Evolutionary conservation across 2,329 filamentous ascomycete genomes (phyloP), one percentile per base, ranked within the genome.

Genomic region (Xylariaceae sp.): DNA sequence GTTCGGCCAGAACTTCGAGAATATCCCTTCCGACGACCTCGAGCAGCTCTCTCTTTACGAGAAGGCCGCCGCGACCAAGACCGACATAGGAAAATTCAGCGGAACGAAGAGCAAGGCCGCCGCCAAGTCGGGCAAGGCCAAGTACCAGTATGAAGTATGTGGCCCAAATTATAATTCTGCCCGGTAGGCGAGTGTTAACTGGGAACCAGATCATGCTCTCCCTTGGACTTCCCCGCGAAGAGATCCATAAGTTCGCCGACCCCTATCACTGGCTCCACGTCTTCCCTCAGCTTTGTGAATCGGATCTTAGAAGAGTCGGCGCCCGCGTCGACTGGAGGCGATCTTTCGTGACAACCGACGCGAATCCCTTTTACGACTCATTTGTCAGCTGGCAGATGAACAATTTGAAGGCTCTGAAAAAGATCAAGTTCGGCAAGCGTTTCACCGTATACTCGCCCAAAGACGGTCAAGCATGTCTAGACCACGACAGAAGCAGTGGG

Each of bases 331-430:
- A 97, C 62, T 98, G 90, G 90, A 77, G 90, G 57, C 75, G 92
- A 61, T 83, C 85, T 26, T 87, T 98, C 50, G 84, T 97, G 49
- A 98, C 92, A 5, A 98, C 92, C 2, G 88, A 96, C 54, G 88
- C 88, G 24, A 98, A 98, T 13, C 26, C 26, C n/a, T 28, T 28
- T 69, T 98, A 94, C 61, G 90, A 98, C 60, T 78, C 87, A 4
- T 98, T 98, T 57, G 83, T 97, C 28, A 73, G 86, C 56, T 98
- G 92, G 92, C 92, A 97, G 67, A 96, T 97, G 86, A 89, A 85
- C 61, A 84, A 86, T 48, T 74, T 97, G 36, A 87, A 85, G 64
- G 85, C 92, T 59, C 69, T 95, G 46, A 78, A 85, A 55, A 97
- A 96, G 72, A 90, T 97, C 66, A 86, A 89, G 66, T 94, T 92